Conservation (phyloP, 192 early-diverging fungal genomes). For the Coemansia sp. region DNA sequence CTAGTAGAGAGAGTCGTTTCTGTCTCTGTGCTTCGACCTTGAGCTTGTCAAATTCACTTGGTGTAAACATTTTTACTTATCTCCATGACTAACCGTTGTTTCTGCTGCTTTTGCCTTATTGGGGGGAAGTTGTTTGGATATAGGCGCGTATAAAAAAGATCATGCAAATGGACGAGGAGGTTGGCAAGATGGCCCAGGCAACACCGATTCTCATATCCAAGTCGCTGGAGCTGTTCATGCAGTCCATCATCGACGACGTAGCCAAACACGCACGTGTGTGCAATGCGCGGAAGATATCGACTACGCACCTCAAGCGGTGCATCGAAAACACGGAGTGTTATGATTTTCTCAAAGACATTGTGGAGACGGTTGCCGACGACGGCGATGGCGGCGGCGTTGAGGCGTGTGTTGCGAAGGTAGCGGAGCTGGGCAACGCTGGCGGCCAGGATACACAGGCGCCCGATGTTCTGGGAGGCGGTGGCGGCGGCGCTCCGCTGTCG, state of each 20-base stretch:
- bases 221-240: slow-evolving; percentile 91
- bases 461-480: slow-evolving; percentile 44
- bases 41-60: too few species aligned
- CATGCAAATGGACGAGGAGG: slow-evolving; percentile 99
- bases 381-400: slow-evolving; percentile 50
- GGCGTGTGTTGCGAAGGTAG: slow-evolving; percentile 44
- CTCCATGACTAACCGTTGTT: too few species aligned
- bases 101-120: too few species aligned
- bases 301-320: slow-evolving; percentile 79
- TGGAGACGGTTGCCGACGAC: slow-evolving; percentile 78
- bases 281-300: slow-evolving; percentile 80
- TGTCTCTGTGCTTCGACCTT: too few species aligned
- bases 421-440: slow-evolving; percentile 29
- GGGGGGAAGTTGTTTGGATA: neutral
- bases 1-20: too few species aligned
- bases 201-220: slow-evolving; percentile 94
- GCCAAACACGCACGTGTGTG: slow-evolving; percentile 77
- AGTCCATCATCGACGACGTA: slow-evolving; percentile 85
- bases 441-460: neutral
- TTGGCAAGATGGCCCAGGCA: slow-evolving; percentile 96
- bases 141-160: slow-evolving; percentile 99
- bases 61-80: too few species aligned
- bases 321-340: slow-evolving; percentile 84
- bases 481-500: slow-evolving; percentile 52
- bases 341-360: slow-evolving; percentile 90